These are phyloP conservation scores for Yamadazyma taylorii DNA, from an alignment of 1,139 yeast species.

Conservation along the genomic window DNA sequence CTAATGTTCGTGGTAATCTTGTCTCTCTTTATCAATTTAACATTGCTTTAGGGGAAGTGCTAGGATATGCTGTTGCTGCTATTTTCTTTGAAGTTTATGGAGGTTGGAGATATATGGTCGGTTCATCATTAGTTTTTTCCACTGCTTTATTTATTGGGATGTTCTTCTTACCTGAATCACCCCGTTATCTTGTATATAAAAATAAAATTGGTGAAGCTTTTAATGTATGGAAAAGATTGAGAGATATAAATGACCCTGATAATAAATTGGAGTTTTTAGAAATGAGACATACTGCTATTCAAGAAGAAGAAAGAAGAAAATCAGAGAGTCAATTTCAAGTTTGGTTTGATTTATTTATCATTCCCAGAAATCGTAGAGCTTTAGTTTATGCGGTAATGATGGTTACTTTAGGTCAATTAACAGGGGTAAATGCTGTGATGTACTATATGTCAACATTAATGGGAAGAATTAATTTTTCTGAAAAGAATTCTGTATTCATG, in stretches of 20 bases:
- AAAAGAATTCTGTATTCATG: constrained; percentile 50
- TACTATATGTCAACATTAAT: constrained; percentile 56
- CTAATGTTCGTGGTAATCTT: constrained; percentile 53
- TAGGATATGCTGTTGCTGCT: constrained; percentile 57
- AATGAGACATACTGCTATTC: constrained; percentile 32
- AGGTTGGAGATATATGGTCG: constrained; percentile 62
- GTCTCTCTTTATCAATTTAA: constrained; percentile 57
- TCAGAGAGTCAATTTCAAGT: constrained; percentile 28
- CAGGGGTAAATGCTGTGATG: constrained; percentile 58
- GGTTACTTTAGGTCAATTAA: constrained; percentile 57
- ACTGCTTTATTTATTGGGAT: constrained; percentile 48
- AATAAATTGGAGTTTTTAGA: constrained; percentile 54
- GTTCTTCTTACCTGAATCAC: constrained; percentile 50
- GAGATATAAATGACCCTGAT: constrained; percentile 39
- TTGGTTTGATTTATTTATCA: constrained; percentile 49
- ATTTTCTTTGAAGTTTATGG: constrained; percentile 55
- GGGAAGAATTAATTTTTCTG: constrained; percentile 44
- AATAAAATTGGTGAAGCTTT: constrained; percentile 51
- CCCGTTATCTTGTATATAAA: constrained; percentile 53
- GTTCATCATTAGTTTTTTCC: constrained; percentile 58
- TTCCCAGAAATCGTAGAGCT: constrained; percentile 60
- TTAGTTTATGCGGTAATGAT: constrained; percentile 54
- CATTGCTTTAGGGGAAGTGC: constrained; percentile 56
- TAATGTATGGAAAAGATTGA: constrained; percentile 54
- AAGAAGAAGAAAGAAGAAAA: constrained; percentile 26